phyloP scores from a whole-genome alignment of 2,329 filamentous ascomycete species.

The Tolypocladium ovalisporum region DNA sequence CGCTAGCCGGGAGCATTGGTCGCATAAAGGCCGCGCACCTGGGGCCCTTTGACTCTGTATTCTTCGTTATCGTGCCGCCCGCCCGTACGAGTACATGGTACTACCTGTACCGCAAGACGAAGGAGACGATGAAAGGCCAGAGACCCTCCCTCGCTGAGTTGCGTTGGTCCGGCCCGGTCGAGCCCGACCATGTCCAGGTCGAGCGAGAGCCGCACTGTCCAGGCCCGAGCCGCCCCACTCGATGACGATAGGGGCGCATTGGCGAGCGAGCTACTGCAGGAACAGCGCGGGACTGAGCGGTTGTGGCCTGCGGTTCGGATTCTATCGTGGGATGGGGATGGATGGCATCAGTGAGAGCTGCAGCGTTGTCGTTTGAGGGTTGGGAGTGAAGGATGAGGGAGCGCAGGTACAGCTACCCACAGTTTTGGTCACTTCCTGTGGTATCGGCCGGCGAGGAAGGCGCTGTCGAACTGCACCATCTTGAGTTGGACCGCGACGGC shows the following conservation, averaged over 20 bases:
- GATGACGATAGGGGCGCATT: conserved; percentile 4
- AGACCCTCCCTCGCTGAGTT: neutral
- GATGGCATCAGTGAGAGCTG: neutral
- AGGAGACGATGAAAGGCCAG: too few relatives aligned
- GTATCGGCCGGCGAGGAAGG: neutral
- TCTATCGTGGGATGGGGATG: neutral
- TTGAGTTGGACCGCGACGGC: neutral
- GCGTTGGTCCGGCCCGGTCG: neutral
- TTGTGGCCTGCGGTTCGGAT: neutral
- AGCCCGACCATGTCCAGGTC: neutral
- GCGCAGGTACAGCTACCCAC: neutral
- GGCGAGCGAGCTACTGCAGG: conserved; percentile 7
- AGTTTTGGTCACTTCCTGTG: neutral
- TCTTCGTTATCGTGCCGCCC: too few relatives aligned
- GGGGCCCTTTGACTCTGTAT: too few relatives aligned
- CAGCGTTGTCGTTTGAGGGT: neutral
- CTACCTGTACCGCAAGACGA: too few relatives aligned
- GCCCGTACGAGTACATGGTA: too few relatives aligned
- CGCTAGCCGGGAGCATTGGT: neutral
- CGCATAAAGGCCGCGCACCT: neutral
- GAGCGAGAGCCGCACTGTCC: neutral
- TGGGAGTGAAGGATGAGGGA: neutral
- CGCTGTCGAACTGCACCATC: neutral
- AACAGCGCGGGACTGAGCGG: conserved; percentile 2
- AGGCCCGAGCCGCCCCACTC: conserved; percentile 1